Evolutionary conservation across 352 stramenopile species (phyloP).

Genomic region (Phytophthora brassicae): DNA sequence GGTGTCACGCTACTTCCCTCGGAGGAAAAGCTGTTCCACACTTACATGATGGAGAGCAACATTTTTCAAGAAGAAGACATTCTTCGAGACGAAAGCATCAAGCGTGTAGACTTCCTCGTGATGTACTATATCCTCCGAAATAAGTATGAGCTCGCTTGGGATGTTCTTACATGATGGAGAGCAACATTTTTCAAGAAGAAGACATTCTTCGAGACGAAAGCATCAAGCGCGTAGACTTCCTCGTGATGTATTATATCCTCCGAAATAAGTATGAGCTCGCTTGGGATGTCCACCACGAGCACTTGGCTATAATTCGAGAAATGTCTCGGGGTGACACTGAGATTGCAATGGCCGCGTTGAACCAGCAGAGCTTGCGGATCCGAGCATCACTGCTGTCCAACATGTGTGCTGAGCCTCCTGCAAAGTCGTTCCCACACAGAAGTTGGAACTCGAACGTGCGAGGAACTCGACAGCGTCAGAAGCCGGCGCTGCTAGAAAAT

Average conservation of each 20-base stretch:
- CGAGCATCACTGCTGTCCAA: constrained; percentile 61
- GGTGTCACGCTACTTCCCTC: constrained; percentile 47
- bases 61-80: constrained; percentile 50
- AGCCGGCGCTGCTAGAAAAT: constrained; percentile 34
- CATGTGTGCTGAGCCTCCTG: constrained; percentile 61
- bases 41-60: constrained; percentile 74
- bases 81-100: constrained; percentile 69
- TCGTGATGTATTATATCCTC: constrained; percentile 86
- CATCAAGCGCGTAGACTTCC: constrained; percentile 74
- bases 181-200: constrained; percentile 40
- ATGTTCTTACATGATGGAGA: constrained; percentile 72
- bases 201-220: constrained; percentile 67
- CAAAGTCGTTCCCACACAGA: constrained; percentile 35
- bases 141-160: constrained; percentile 73
- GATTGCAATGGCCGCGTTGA: constrained; percentile 57
- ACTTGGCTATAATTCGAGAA: constrained; percentile 70
- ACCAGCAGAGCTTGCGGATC: constrained; percentile 66
- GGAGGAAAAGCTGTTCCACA: constrained; percentile 66
- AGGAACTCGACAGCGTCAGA: constrained; percentile 20
- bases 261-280: constrained; percentile 71
- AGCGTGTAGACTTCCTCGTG: constrained; percentile 72
- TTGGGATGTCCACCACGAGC: constrained; percentile 76
- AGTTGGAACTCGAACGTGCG: constrained; percentile 34
- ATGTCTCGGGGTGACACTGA: constrained; percentile 62
- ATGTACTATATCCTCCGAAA: constrained; percentile 85